phyloP scores from a whole-genome alignment of 306 rosid genomes.

The Vicia sativa region DNA sequence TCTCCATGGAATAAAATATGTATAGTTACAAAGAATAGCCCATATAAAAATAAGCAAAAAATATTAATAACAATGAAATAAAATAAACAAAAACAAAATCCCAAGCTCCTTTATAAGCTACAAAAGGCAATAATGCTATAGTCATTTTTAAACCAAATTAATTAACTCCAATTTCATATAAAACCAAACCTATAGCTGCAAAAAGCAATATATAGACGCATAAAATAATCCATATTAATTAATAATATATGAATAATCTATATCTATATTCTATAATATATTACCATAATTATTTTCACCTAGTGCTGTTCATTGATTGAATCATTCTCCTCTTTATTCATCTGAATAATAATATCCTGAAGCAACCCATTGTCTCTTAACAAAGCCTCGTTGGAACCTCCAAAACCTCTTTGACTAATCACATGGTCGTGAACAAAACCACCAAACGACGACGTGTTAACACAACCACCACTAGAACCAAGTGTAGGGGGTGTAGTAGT shows the following conservation, averaged over 20 bases:
- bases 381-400: conserved; percentile 26
- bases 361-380: conserved; percentile 74
- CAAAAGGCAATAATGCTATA: conserved; percentile 8
- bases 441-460: conserved; percentile 38
- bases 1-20: conserved; percentile 27
- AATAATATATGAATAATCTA: neutral
- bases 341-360: conserved; percentile 64
- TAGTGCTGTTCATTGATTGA: conserved; percentile 31
- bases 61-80: neutral
- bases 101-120: conserved; percentile 8
- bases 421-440: conserved; percentile 35
- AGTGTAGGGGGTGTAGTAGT: neutral
- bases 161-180: conserved; percentile 22
- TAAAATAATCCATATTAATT: neutral
- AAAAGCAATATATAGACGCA: neutral
- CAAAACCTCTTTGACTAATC: conserved; percentile 27
- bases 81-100: conserved; percentile 35
- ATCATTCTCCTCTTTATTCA: conserved; percentile 48
- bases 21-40: conserved; percentile 46
- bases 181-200: conserved; percentile 19
- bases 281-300: neutral
- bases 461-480: conserved; percentile 8
- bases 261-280: neutral
- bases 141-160: conserved; percentile 34
- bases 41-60: neutral